Base-by-base conservation (phyloP, 208 protist genomes). In the Trypanosoma cruzi region DNA sequence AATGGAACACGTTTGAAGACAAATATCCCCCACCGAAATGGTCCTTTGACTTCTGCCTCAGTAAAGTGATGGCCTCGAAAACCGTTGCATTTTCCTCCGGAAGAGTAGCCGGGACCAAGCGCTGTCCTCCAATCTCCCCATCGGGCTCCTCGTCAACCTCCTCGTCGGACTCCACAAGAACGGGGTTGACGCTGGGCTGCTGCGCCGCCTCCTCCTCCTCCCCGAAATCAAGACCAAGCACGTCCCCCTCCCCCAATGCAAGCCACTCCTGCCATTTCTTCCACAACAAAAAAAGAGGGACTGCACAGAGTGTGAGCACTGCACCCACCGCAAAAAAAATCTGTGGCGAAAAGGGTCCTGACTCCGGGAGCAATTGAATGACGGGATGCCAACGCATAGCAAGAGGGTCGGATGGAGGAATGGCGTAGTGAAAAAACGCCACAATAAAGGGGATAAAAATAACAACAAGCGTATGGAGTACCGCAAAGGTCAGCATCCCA, bases 81-180 rank as follows among this genome's bases (percentile, higher is more conserved):
- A 75, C 49, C 14, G 54, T 52, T 37, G 54, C 53, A 32, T 40
- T 75, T 49, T 75, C 70, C 0, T 75, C 56, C 40, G 70, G 70
- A 22, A 75, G 63, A 5, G 20, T 28, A 42, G 55, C 70, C 18
- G 46, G 54, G 20, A 58, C 48, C 26, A 75, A 62, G 5, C 10
- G 6, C 8, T 65, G 48, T 37, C 61, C 46, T 24, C 34, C 40
- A 16, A 13, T 16, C 10, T 24, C 18, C 16, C n/a, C 31, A 37
- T 54, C 0, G 1, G 10, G 10, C 18, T 36, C 37, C 16, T 53
- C 54, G 63, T 68, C 1, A 28, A 22, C 10, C 18, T 70, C 64
- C 18, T 52, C 54, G 28, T 70, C 54, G 13, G 54, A 54, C 1
- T 62, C 54, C 14, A 37, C 0, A 4, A 58, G 24, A 3, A 2